Conservation (phyloP, 306 rosid genomes). For the Ceratonia siliqua region DNA sequence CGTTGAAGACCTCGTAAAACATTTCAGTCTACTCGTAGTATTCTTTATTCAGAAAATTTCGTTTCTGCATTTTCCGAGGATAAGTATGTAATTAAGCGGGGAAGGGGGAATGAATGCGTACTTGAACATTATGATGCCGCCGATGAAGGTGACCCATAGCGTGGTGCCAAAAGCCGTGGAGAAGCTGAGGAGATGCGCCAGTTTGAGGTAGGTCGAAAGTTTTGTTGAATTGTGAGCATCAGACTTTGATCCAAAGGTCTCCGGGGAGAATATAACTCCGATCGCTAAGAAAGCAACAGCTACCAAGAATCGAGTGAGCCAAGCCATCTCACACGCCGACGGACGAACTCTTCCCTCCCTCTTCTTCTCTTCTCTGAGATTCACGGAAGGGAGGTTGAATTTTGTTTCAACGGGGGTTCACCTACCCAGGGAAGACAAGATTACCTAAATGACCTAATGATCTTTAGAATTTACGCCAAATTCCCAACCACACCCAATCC, state of each 20-base stretch:
- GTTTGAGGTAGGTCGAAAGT: slow-evolving; percentile 68
- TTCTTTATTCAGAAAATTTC: not conserved
- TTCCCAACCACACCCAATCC: too few species aligned
- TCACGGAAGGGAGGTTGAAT: not conserved
- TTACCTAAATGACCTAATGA: too few species aligned
- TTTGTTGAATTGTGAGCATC: slow-evolving; percentile 47
- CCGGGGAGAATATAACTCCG: slow-evolving; percentile 94
- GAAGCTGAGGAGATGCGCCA: slow-evolving; percentile 89
- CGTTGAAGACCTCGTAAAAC: not conserved
- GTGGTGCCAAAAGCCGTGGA: slow-evolving; percentile 90
- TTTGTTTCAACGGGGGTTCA: not conserved
- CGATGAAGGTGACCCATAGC: slow-evolving; percentile 97
- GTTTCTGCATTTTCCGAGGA: not conserved
- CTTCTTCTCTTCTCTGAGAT: not conserved
- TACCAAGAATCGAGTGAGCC: slow-evolving; percentile 69
- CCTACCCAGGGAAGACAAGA: not conserved
- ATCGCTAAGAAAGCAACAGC: slow-evolving; percentile 83
- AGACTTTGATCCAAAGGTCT: slow-evolving; percentile 73
- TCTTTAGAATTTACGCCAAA: too few species aligned
- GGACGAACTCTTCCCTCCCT: not conserved
- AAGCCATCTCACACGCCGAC: slow-evolving; percentile 56
- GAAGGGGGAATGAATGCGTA: slow-evolving; percentile 22
- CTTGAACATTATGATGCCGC: slow-evolving; percentile 99
- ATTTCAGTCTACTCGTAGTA: not conserved
- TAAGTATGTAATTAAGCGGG: not conserved